Base-by-base conservation (phyloP, 495 filamentous ascomycete species). In the Cetradonia linearis region DNA sequence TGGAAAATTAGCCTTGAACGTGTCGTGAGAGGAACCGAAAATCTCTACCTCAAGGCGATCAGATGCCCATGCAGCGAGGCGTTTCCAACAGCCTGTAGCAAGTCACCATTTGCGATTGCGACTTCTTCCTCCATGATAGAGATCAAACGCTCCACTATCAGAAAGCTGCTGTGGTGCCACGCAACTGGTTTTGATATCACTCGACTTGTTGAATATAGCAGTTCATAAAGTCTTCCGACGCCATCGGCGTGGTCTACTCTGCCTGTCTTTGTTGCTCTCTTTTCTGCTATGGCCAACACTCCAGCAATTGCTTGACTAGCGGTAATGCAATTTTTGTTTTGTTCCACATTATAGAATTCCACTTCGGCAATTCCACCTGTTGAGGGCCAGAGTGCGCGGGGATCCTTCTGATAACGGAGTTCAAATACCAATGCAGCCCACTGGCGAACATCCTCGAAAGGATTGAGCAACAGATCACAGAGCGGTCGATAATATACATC, bases 391-490 rank as follows among this genome's bases (percentile, higher is more conserved):
- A 9, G 34, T 27, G 9, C 16, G 16, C 20, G 38, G 3, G 31
- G 20, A 25, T 18, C 38, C 3, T 5, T 28, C 18, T 49, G 30
- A 2, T 53, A 28, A 20, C 28, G 16, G 20, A 33, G 16, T 18
- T 55, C 20, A 5, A 44, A 23, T 28, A 61, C 38, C 18, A 27
- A 72, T 0, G 82, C 70, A 8, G 93, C 81, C 2, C 74, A 74
- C 42, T 80, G 81, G 61, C 93, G 79, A 13, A 97, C 86, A 73
- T 98, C 93, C 62, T 98, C 93, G 66, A 92, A 98, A 0, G 92
- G 88, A 67, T 97, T 86, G 49, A 93, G 72, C 1, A 95, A 65
- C 11, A 93, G 80, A 69, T 96, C 89, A 5, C 90, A 66, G 9
- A 96, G 72, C 23, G 84, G 65, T 36, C 78, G 67, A 18, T 78